Percentiles rank a stretch among this genome's conserved stretches.
Conservation (phyloP, 441 rosid species). For the Croton setiger region DNA sequence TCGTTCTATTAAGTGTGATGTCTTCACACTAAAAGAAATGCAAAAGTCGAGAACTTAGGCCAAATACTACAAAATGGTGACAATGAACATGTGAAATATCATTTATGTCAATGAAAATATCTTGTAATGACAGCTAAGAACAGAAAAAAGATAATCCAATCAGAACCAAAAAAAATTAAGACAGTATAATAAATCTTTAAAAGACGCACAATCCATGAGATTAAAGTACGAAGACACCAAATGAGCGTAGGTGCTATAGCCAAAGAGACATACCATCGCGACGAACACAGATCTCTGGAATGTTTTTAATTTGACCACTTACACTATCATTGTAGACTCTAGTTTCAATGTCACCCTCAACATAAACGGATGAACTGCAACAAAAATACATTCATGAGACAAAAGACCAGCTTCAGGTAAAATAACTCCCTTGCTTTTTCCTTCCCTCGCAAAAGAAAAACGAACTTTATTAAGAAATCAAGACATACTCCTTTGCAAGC, state of each 20-base stretch:
- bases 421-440: neutral
- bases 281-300: constrained; percentile 92
- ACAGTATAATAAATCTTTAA: neutral
- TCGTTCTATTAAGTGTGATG: neutral
- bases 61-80: neutral
- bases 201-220: neutral
- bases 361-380: constrained; percentile 83
- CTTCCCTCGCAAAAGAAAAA: neutral
- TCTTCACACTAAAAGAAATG: neutral
- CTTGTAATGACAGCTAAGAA: neutral
- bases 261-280: constrained; percentile 56
- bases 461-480: neutral
- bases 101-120: too few relatives aligned
- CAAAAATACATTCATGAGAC: constrained; percentile 24
- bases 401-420: neutral
- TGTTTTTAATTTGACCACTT: constrained; percentile 73
- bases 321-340: constrained; percentile 93
- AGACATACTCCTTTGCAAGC: constrained; percentile 63
- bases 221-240: neutral
- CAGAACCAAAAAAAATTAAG: neutral
- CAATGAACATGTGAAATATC: too few relatives aligned
- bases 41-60: neutral
- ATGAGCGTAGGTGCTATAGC: neutral
- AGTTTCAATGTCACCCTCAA: constrained; percentile 90
- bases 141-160: neutral